Conservation (phyloP, 2,329 filamentous ascomycete genomes). For the Trichoderma sp. region DNA sequence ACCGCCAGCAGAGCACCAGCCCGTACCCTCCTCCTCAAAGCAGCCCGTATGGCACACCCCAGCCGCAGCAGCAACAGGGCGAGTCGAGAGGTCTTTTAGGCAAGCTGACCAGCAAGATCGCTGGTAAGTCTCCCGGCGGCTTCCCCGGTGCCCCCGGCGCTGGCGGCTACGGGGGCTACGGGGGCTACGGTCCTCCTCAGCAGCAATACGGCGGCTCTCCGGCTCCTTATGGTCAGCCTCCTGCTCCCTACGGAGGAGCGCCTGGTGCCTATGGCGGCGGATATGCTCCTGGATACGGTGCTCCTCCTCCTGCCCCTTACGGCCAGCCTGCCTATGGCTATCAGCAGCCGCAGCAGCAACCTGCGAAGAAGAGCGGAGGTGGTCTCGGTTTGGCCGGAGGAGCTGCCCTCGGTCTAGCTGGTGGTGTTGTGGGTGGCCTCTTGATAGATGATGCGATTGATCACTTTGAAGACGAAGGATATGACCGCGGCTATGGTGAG, state of each 20-base stretch:
- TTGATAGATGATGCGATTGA: conserved; percentile 67
- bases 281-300: conserved; percentile 12
- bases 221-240: conserved; percentile 21
- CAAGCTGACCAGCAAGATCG: conserved; percentile 51
- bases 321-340: conserved; percentile 32
- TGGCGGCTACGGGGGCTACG: conserved; percentile 33
- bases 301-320: conserved; percentile 24
- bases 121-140: conserved; percentile 24
- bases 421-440: conserved; percentile 75
- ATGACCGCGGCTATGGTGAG: conserved; percentile 44
- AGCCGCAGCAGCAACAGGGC: conserved; percentile 32
- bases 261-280: conserved; percentile 3
- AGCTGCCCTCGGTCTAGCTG: conserved; percentile 74
- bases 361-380: conserved; percentile 43
- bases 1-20: conserved; percentile 27
- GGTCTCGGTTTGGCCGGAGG: conserved; percentile 67
- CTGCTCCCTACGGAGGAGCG: not conserved
- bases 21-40: conserved; percentile 25
- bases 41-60: conserved; percentile 17
- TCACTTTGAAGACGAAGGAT: conserved; percentile 58
- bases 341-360: conserved; percentile 26
- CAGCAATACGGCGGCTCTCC: conserved; percentile 30
- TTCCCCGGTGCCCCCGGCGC: conserved; percentile 29
- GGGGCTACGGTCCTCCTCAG: conserved; percentile 19
- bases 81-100: conserved; percentile 47